phyloP scores from a whole-genome alignment of 805 yeast genomes.

The Saturnispora zaruensis region DNA sequence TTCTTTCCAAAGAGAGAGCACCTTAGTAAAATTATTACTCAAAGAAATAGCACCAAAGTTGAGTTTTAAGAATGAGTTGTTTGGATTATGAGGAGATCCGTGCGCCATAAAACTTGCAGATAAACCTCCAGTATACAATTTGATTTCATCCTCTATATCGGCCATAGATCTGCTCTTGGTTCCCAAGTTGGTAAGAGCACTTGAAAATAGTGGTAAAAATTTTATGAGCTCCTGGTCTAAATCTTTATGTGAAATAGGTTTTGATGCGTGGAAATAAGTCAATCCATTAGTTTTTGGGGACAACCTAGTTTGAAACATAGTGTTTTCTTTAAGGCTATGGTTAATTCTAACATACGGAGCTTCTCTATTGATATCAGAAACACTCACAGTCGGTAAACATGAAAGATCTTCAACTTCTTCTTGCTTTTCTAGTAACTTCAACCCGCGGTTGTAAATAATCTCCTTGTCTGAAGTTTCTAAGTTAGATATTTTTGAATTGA shows the following conservation, averaged over 20 bases:
- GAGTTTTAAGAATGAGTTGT: conserved; percentile 44
- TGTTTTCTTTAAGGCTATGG: conserved; percentile 16
- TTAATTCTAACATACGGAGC: conserved; percentile 36
- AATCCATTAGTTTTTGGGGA: conserved; percentile 62
- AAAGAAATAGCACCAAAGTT: conserved; percentile 62
- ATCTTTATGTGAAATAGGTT: conserved; percentile 39
- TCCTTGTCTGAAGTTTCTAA: conserved; percentile 51
- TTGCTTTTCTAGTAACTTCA: conserved; percentile 53
- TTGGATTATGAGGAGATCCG: conserved; percentile 43
- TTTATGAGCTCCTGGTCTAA: conserved; percentile 58
- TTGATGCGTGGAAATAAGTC: conserved; percentile 63
- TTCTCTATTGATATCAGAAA: conserved; percentile 59
- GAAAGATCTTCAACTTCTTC: conserved; percentile 63
- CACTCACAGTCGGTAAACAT: conserved; percentile 68
- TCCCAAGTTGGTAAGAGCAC: conserved; percentile 81
- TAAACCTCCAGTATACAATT: conserved; percentile 77
- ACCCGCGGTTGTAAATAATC: conserved; percentile 51
- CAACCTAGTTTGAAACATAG: conserved; percentile 23
- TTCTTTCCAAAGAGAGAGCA: conserved; percentile 61
- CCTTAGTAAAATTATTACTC: conserved; percentile 48
- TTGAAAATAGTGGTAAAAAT: conserved; percentile 68
- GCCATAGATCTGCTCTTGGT: conserved; percentile 63
- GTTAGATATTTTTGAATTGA: conserved; percentile 34
- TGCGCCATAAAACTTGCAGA: conserved; percentile 51
- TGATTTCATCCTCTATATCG: conserved; percentile 77